Base-by-base conservation (phyloP, 345 rosid genomes). In the Acer campestre region DNA sequence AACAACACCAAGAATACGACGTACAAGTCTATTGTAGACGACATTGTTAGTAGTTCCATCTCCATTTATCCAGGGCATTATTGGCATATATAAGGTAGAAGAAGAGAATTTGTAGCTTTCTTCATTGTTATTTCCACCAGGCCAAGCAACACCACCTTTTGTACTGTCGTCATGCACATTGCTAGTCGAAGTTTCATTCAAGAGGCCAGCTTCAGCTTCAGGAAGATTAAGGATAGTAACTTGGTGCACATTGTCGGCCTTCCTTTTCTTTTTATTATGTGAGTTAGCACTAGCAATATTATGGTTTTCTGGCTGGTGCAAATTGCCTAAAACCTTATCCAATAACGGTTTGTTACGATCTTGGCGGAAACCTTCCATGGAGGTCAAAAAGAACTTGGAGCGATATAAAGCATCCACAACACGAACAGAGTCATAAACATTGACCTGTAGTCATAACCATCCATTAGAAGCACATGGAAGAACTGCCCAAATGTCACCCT, bases 51-150 rank as follows among this genome's bases (percentile, higher is more conserved):
- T 78, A 46, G 92, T 89, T 71, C 97, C 97, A 86, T 96, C 94
- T 74, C 94, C 97, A 82, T 94, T 94, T 72, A 94, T 80, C 99
- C 99, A 96, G 67, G 98, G 99, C 67, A 81, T 81, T 84, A 96
- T 89, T 46, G 95, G 97, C 71, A 85, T 70, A 70, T 83, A 78
- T 76, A 78, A 68, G 72, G 77, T 86, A 73, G 83, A 71, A 25
- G 85, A 81, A 71, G 75, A 78, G 9, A 63, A 75, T 61, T 61
- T 48, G 49, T 22, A 40, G 59, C 69, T 74, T 78, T 82, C 81
- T 46, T 68, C 72, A 11, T 82, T 78, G 42, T 22, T 71, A 78
- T 61, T 73, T 59, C 71, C 78, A 69, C 58, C 71, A 48, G 75
- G 80, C 42, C 61, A 77, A 73, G 75, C 75, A 42, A 18, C 77